Evolutionary conservation across 2,329 filamentous ascomycete genomes (phyloP).

Genomic region (Lachnellula arida): DNA sequence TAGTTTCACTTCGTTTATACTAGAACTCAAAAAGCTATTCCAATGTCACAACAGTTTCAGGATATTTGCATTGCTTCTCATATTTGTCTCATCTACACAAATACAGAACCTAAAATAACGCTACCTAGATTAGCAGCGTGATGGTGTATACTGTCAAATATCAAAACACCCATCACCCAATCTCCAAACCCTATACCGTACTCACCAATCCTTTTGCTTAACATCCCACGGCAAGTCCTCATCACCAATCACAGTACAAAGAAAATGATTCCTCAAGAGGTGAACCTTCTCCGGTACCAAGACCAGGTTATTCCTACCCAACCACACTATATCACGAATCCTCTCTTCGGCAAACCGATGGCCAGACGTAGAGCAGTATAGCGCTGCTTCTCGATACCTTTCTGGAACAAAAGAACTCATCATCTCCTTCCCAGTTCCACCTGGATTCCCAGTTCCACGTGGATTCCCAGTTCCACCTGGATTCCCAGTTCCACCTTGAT

Average conservation of each 20-base stretch:
- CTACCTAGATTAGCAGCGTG: neutral
- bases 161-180: neutral
- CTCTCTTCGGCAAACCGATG: neutral
- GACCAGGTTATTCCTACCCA: neutral
- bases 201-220: conserved; percentile 8
- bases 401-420: too few relatives aligned
- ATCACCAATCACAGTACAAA: conserved; percentile 6
- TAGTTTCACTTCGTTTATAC: too few relatives aligned
- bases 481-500: too few relatives aligned
- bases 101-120: neutral
- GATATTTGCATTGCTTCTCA: too few relatives aligned
- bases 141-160: neutral
- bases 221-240: conserved; percentile 13
- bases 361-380: neutral
- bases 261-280: conserved; percentile 2
- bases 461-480: too few relatives aligned
- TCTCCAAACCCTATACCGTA: conserved; percentile 11
- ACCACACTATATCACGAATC: neutral
- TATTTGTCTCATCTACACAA: too few relatives aligned
- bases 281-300: neutral
- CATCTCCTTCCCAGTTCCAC: too few relatives aligned
- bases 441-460: too few relatives aligned
- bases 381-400: too few relatives aligned
- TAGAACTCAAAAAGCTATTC: too few relatives aligned
- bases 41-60: too few relatives aligned